Percentiles rank a stretch among this genome's conserved stretches.
Conservation (phyloP, 331 rosid genomes). For the Stylosanthes scabra region DNA sequence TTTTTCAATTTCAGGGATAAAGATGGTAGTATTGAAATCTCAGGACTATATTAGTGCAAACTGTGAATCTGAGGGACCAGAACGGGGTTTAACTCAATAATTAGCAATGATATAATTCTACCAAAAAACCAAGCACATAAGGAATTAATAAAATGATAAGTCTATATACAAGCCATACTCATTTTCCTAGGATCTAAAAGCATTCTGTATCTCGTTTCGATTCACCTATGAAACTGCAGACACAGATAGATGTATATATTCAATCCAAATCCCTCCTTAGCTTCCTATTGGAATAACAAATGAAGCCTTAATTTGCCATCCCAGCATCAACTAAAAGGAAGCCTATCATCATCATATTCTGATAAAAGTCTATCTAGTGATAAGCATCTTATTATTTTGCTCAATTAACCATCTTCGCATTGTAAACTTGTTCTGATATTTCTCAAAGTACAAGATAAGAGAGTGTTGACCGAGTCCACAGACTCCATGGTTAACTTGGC, state of each 20-base stretch:
- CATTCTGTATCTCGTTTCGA: too few relatives aligned
- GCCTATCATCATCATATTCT: slow-evolving; percentile 37
- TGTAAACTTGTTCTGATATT: slow-evolving; percentile 84
- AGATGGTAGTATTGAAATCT: too few relatives aligned
- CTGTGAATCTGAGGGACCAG: too few relatives aligned
- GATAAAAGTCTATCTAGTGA: slow-evolving; percentile 39
- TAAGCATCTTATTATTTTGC: slow-evolving; percentile 12
- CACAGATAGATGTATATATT: slow-evolving; percentile 36
- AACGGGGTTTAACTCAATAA: too few relatives aligned
- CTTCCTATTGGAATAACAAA: slow-evolving; percentile 48
- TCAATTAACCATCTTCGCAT: slow-evolving; percentile 80
- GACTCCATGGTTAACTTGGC: slow-evolving; percentile 85
- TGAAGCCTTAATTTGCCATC: slow-evolving; percentile 44
- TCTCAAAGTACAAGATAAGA: slow-evolving; percentile 79
- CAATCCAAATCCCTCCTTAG: slow-evolving; percentile 33
- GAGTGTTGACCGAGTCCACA: slow-evolving; percentile 79
- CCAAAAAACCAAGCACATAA: slow-evolving; percentile 35
- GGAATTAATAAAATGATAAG: slow-evolving; percentile 45
- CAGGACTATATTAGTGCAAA: too few relatives aligned
- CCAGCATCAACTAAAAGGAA: slow-evolving; percentile 31
- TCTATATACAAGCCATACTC: slow-evolving; percentile 47
- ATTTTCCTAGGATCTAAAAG: slow-evolving; percentile 38
- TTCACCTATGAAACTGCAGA: too few relatives aligned
- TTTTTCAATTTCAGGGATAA: too few relatives aligned
- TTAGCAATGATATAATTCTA: too few relatives aligned